Evolutionary conservation across 371 early-diverging fungal species (phyloP), one percentile per base, ranked within the genome.

Genomic region (Mucor mucedo): DNA sequence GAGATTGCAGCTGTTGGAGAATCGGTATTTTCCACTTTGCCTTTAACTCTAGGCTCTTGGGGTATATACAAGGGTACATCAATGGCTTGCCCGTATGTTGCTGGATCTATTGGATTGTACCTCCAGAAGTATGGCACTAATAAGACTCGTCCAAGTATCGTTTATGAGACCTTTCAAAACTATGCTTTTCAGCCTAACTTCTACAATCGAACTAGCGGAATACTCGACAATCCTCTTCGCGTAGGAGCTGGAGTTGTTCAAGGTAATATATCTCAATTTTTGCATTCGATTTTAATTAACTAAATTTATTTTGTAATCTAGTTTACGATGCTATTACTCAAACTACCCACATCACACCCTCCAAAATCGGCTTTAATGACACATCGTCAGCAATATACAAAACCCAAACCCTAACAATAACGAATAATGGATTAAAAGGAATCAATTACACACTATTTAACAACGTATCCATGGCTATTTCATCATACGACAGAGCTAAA

Each of bases 191-290:
- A 56, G 11, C 35, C 44, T 10, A 42, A 52, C 5, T 56, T 66
- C 3, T 54, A 44, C 44, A 52, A 59, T 14, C n/a, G 52, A 6
- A 28, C 50, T 16, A 28, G 52, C 2, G 21, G 21, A 21, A 21
- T 21, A 21, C 68, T 68, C 50, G 60, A 78, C 13, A 68, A 70
- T 57, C 73, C 78, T 58, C 58, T 72, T 28, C 66, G 73, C 16
- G 87, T 90, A 71, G 94, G 94, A 39, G 83, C 90, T 52, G 94
- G 94, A 38, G 75, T 93, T 28, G 76, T 93, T 52, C 83, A 92
- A 70, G 21, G 21, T 21, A 21, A 21, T 21, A 21, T 21, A 21
- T 21, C 21, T 21, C 21, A 21, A 21, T 21, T 21, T 21, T 21
- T 21, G 21, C 21, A 21, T 21, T 21, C 21, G 21, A 1, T 21